phyloP scores from a whole-genome alignment of 2,329 filamentous ascomycete species.

The Epichloe hybrida region DNA sequence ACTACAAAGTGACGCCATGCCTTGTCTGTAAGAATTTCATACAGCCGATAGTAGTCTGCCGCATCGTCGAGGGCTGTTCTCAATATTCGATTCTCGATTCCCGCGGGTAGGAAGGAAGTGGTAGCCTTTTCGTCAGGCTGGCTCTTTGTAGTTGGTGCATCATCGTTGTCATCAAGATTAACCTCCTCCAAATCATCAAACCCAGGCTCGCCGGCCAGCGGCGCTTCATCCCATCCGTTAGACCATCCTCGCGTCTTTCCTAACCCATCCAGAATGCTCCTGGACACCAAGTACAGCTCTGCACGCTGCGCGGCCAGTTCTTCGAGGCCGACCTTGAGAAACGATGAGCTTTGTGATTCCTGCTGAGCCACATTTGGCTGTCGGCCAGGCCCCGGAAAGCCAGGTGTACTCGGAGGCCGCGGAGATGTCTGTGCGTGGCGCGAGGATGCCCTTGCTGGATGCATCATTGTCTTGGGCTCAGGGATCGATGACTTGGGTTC shows the following conservation, averaged over 20 bases:
- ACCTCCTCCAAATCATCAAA: constrained; percentile 43
- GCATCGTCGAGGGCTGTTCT: constrained; percentile 46
- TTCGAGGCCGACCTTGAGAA: constrained; percentile 55
- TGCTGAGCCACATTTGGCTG: constrained; percentile 23
- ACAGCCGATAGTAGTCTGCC: constrained; percentile 52
- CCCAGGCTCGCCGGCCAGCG: constrained; percentile 31
- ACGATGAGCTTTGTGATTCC: constrained; percentile 30
- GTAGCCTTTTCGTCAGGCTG: not conserved
- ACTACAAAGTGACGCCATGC: constrained; percentile 72
- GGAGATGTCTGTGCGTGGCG: constrained; percentile 29
- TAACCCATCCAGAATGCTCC: constrained; percentile 63
- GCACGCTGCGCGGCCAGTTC: constrained; percentile 72
- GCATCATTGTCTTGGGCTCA: constrained; percentile 58
- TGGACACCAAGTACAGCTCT: constrained; percentile 66
- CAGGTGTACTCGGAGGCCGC: constrained; percentile 33
- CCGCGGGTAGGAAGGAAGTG: constrained; percentile 17
- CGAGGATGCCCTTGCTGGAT: constrained; percentile 52
- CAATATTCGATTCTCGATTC: constrained; percentile 36
- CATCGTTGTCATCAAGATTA: constrained; percentile 34
- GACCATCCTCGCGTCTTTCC: constrained; percentile 63
- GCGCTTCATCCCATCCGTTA: constrained; percentile 57
- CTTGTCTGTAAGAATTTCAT: constrained; percentile 69
- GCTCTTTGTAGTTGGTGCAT: constrained; percentile 11
- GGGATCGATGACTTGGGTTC: constrained; percentile 51
- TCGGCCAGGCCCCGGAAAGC: constrained; percentile 36